Conservation (phyloP, 371 early-diverging fungal genomes). For the Circinella minor region DNA sequence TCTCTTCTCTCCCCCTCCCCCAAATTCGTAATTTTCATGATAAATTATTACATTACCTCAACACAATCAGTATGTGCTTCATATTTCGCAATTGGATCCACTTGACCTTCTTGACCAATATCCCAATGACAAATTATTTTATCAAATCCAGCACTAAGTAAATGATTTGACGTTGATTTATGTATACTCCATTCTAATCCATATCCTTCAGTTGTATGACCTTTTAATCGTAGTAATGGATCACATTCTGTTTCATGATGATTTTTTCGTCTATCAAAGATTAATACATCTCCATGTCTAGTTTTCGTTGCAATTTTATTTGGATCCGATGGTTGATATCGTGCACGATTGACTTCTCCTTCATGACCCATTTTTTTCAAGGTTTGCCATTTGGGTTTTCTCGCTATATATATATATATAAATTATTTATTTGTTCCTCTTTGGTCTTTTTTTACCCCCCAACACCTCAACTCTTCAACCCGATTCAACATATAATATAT, state of each 20-base stretch:
- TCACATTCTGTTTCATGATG: conserved; percentile 89
- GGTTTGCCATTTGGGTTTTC: conserved; percentile 16
- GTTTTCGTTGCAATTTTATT: conserved; percentile 97
- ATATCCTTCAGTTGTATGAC: conserved; percentile 96
- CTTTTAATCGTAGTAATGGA: conserved; percentile 88
- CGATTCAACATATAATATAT: conserved; percentile 7
- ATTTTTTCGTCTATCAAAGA: conserved; percentile 96
- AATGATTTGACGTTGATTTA: conserved; percentile 61
- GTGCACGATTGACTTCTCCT: conserved; percentile 95
- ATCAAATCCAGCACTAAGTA: conserved; percentile 85
- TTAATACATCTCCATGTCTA: conserved; percentile 87
- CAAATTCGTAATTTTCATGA: background rate
- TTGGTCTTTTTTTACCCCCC: no score
- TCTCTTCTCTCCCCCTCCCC: no score
- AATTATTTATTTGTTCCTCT: background rate
- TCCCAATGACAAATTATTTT: conserved; percentile 84
- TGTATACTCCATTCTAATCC: conserved; percentile 82
- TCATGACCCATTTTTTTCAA: conserved; percentile 91
- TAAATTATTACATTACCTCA: conserved; percentile 58
- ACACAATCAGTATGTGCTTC: conserved; percentile 89
- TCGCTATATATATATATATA: background rate
- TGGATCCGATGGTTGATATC: conserved; percentile 95
- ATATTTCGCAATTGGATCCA: conserved; percentile 80
- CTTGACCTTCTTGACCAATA: conserved; percentile 54
- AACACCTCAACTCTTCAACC: no score